Conservation (phyloP, 2,329 filamentous ascomycete genomes). For the Escovopsis sp. region DNA sequence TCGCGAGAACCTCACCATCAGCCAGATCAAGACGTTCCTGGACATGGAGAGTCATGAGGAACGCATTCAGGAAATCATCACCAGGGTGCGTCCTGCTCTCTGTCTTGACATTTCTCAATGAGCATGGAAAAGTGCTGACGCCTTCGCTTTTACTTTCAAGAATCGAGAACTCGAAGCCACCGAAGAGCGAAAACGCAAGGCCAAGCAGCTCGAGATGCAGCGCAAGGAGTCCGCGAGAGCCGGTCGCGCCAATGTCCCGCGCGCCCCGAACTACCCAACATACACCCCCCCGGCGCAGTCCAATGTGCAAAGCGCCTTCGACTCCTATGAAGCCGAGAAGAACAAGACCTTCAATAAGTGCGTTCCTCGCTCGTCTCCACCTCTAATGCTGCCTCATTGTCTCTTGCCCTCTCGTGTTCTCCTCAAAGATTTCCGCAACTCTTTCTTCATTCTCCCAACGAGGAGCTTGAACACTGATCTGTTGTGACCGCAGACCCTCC, state of each 20-base stretch:
- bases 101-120: neutral
- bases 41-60: constrained; percentile 99
- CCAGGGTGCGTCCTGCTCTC: constrained; percentile 43
- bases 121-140: constrained; percentile 11
- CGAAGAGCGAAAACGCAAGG: constrained; percentile 95
- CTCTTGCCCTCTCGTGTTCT: constrained; percentile 4
- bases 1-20: constrained; percentile 86
- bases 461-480: too few relatives aligned
- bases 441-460: too few relatives aligned
- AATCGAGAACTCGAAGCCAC: constrained; percentile 98
- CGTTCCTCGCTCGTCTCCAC: constrained; percentile 12
- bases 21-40: constrained; percentile 96
- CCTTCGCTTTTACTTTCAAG: constrained; percentile 24
- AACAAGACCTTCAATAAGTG: constrained; percentile 79
- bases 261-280: constrained; percentile 71
- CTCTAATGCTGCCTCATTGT: neutral
- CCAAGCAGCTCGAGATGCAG: constrained; percentile 97
- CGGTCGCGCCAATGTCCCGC: constrained; percentile 49
- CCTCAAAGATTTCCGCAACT: too few relatives aligned
- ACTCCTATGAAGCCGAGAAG: constrained; percentile 93
- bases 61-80: constrained; percentile 96
- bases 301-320: constrained; percentile 66
- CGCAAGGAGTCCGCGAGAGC: constrained; percentile 84
- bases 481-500: constrained; percentile 28
- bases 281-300: constrained; percentile 71